Evolutionary conservation across 768 basidiomycete species (phyloP), one percentile per base, ranked within the genome.

Genomic region (Boletus tylopilopsis): DNA sequence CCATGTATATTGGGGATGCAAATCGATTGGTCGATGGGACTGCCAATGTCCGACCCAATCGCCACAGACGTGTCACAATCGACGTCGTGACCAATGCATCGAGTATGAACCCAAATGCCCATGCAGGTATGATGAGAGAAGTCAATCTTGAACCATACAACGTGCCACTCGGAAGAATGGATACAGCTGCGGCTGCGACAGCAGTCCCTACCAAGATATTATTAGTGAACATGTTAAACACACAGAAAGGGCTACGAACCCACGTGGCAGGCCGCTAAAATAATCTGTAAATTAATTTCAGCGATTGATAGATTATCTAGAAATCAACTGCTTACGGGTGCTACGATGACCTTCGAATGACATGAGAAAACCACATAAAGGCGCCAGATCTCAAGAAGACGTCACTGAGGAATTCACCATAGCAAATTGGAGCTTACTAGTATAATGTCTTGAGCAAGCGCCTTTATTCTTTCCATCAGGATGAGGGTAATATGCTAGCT

Each of bases 311-410:
- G 18, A n/a, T 18, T 15, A 34, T 24, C 11, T 44, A 5, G 24
- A 16, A 21, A 37, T 37, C 3, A 15, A 1, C 25, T 27, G 10
- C 38, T 16, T 27, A 42, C 48, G 21, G 37, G 50, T 24, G 35
- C 2, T 35, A 51, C 5, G 39, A 46, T 5, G 21, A 53, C 41
- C 24, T 15, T 43, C 51, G 42, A 29, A 16, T 50, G 3, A 10
- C 19, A 9, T 32, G 35, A 21, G 32, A 47, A 49, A 34, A 49
- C 36, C 0, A 39, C 47, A 19, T 52, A 44, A 19, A 49, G 37
- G 25, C 47, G 19, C 47, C 47, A 50, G 34, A 49, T 43, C 47
- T 52, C 2, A 25, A 11, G 11, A 48, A 19, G 8, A 23, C 10
- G 25, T 7, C 35, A 32, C 21, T n/a, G n/a, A n/a, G 35, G 40